Base-by-base conservation (phyloP, 1,139 yeast species). In the Arxiozyma heterogenica region DNA sequence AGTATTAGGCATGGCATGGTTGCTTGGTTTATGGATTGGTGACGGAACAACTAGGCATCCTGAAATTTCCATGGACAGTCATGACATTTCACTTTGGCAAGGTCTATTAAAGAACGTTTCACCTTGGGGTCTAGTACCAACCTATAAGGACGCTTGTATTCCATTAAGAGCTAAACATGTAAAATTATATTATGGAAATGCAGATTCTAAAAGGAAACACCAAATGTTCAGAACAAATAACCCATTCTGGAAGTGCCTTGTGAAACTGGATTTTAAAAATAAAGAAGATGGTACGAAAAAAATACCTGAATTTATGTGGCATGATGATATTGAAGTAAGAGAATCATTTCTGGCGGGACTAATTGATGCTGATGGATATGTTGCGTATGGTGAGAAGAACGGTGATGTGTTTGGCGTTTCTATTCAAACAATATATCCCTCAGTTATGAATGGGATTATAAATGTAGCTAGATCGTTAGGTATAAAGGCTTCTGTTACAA, bases 291-390 rank as follows among this genome's bases (percentile, higher is more conserved):
- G 55, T 20, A 50, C 48, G 21, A 66, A 63, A 51, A 39, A 44
- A 44, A 57, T 68, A 41, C 70, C 71, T 47, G 11, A 44, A 8
- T 51, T 53, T 20, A 56, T 67, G 38, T 53, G 58, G 6, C 50
- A 57, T 46, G 72, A 66, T 25, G 54, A 56, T 21, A 59, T 72
- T 50, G 60, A 52, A n/a, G 67, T 71, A 50, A 70, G 78, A 62
- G 78, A 75, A 63, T 58, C 57, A 30, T 72, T 71, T 55, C 48
- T 75, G 50, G 76, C 77, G 51, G 78, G 77, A 69, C 58, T 75
- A 25, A 59, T 74, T 57, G 78, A 74, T 54, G 55, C 74, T 18
- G 57, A 60, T 51, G 75, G 76, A 51, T 45, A 51, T 42, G 71
- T 71, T n/a, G 57, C 58, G 22, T 44, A 39, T 17, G 55, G 49